Conservation (phyloP, 768 basidiomycete species). For the Phaffia tasmanica region DNA sequence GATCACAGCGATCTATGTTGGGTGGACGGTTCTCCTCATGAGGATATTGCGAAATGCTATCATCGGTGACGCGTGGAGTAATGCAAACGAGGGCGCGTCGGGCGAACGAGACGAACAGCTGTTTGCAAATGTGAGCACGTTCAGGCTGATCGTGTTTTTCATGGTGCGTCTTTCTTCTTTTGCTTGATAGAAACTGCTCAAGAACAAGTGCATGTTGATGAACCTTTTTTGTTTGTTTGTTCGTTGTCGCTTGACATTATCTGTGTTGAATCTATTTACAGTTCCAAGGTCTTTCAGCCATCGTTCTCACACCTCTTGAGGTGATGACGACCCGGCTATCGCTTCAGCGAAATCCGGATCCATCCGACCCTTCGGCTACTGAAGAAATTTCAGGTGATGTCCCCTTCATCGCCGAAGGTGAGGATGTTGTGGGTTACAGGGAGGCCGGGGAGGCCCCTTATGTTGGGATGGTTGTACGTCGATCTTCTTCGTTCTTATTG, state of each 20-base stretch:
- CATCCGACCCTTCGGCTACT: conserved; percentile 48
- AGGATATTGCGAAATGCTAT: conserved; percentile 47
- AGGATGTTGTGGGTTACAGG: conserved; percentile 74
- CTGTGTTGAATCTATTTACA: not conserved
- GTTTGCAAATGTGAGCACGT: conserved; percentile 42
- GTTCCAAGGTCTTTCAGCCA: conserved; percentile 49
- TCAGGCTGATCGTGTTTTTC: conserved; percentile 44
- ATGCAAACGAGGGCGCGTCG: conserved; percentile 36
- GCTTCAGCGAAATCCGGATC: conserved; percentile 64
- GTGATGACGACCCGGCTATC: conserved; percentile 67
- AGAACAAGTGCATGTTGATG: too few relatives aligned
- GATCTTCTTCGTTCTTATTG: too few relatives aligned
- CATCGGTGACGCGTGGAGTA: conserved; percentile 42
- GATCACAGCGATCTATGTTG: conserved; percentile 43
- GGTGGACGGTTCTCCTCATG: conserved; percentile 44
- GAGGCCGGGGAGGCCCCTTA: conserved; percentile 65
- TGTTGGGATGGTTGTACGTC: conserved; percentile 45
- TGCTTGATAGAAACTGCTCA: not conserved
- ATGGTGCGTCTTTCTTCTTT: conserved; percentile 42
- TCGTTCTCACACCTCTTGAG: conserved; percentile 61
- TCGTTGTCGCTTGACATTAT: not conserved
- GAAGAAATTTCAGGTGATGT: conserved; percentile 52
- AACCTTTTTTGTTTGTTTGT: too few relatives aligned
- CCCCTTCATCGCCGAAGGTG: conserved; percentile 59
- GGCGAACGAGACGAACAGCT: conserved; percentile 34